Base-by-base conservation (phyloP, 2,329 filamentous ascomycete genomes). In the Arthrobotrys megalospora region DNA sequence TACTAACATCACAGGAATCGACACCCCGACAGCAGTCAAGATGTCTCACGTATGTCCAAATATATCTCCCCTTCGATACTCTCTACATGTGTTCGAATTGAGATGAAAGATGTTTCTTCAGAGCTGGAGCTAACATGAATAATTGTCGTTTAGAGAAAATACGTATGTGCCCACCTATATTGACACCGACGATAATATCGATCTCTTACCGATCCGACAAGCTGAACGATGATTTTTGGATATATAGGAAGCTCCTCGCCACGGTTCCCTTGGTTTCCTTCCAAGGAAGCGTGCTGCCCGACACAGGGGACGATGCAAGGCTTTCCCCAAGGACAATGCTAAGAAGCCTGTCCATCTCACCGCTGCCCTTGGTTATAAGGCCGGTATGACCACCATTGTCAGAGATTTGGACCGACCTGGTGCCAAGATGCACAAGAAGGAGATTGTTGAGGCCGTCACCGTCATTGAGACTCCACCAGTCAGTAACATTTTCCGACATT, bases 291-390 rank as follows among this genome's bases (percentile, higher is more conserved):
- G 68, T 79, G 93, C 94, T 85, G 90, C 94, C 87, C 91, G 94
- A 85, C 94, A 98, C 88, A 89, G 95, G 84, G 95, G 95, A 87
- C 97, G 97, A 90, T 95, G 97, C 86, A 97, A 97, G 80, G 80
- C 81, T 88, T 99, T 99, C 91, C 96, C 96, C 86, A 98, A 98
- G 92, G 96, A 99, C 93, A 94, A 99, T 90, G 89, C 94, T 85
- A 98, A 98, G 93, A 97, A 98, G 92, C 93, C 94, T 85, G 93
- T 97, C 87, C 96, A 99, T 90, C 91, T 99, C 85, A 99, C 96
- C 82, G 96, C 96, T 85, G 88, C 93, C 85, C 94, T 98, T 91
- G 96, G 96, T 87, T 99, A 99, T 92, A 99, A 99, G 93, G 96
- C 96, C 86, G 96, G 96, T 87, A 99, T 99, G 96, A 97, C 94